phyloP scores from a whole-genome alignment of 129 eudicot genomes.

The Centrapalus pauciflorus region DNA sequence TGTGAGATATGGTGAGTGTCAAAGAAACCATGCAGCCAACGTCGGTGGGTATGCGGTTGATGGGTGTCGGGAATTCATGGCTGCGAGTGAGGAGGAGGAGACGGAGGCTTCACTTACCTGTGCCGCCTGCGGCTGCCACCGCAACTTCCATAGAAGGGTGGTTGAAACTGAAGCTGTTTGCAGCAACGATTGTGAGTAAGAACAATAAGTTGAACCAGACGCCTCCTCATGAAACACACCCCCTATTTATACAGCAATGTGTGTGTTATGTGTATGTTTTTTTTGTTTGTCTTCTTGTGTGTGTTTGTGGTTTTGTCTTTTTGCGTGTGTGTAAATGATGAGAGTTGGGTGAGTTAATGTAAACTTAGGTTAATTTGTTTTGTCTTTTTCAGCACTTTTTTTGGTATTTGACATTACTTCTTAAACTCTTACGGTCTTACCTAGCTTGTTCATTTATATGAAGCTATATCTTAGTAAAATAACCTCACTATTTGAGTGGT shows the following conservation, averaged over 20 bases:
- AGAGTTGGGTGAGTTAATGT: slow-evolving; percentile 33
- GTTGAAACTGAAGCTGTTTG: slow-evolving; percentile 46
- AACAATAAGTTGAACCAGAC: slow-evolving; percentile 1
- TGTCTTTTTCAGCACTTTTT: slow-evolving; percentile 5
- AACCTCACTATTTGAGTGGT: background rate
- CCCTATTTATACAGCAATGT: slow-evolving; percentile 30
- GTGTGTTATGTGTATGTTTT: slow-evolving; percentile 19
- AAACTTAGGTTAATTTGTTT: slow-evolving; percentile 23
- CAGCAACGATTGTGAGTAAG: slow-evolving; percentile 27
- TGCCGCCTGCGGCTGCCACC: slow-evolving; percentile 89
- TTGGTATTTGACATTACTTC: background rate
- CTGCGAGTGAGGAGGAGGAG: slow-evolving; percentile 45
- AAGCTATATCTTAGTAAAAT: background rate
- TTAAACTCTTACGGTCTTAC: background rate
- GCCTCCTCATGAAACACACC: slow-evolving; percentile 18
- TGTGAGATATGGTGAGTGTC: slow-evolving; percentile 80
- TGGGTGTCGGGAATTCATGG: slow-evolving; percentile 84
- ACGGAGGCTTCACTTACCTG: slow-evolving; percentile 53
- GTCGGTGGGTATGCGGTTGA: slow-evolving; percentile 81
- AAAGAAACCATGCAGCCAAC: slow-evolving; percentile 74
- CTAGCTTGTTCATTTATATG: slow-evolving; percentile 10
- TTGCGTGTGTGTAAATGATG: slow-evolving; percentile 30
- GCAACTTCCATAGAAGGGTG: slow-evolving; percentile 74
- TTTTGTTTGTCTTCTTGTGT: slow-evolving; percentile 25
- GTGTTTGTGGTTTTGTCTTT: slow-evolving; percentile 32